Conservation (phyloP, 495 filamentous ascomycete genomes). For the Articulospora tetracladia region DNA sequence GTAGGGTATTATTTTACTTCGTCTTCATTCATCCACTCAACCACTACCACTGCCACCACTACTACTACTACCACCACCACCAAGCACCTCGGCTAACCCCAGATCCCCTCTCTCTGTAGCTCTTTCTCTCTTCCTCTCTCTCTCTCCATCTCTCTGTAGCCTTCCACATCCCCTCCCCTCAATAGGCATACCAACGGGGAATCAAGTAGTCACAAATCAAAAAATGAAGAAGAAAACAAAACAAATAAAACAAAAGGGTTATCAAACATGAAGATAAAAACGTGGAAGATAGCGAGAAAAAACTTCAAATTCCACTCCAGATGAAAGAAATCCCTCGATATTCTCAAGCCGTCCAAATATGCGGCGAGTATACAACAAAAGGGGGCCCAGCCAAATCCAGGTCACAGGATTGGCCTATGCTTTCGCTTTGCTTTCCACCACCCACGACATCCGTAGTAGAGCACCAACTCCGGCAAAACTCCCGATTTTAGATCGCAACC, state of each 20-base stretch:
- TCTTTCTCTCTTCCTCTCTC: background rate
- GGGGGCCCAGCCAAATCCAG: background rate
- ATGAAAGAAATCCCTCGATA: conserved; percentile 19
- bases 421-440: too few relatives aligned
- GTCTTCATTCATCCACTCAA: too few relatives aligned
- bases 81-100: too few relatives aligned
- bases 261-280: background rate
- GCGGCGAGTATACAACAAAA: conserved; percentile 24
- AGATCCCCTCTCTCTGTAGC: too few relatives aligned
- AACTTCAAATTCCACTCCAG: background rate
- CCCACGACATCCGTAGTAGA: too few relatives aligned
- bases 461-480: background rate
- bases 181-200: background rate
- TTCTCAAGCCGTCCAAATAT: conserved; percentile 19
- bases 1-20: too few relatives aligned
- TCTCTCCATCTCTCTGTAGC: background rate
- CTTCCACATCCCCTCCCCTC: background rate
- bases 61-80: too few relatives aligned
- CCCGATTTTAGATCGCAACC: background rate
- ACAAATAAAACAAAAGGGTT: background rate
- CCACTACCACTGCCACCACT: too few relatives aligned
- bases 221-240: background rate
- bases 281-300: background rate
- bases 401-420: background rate
- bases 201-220: background rate